phyloP scores from a whole-genome alignment of 2,329 filamentous ascomycete species.

The Stachybotrys elegans region DNA sequence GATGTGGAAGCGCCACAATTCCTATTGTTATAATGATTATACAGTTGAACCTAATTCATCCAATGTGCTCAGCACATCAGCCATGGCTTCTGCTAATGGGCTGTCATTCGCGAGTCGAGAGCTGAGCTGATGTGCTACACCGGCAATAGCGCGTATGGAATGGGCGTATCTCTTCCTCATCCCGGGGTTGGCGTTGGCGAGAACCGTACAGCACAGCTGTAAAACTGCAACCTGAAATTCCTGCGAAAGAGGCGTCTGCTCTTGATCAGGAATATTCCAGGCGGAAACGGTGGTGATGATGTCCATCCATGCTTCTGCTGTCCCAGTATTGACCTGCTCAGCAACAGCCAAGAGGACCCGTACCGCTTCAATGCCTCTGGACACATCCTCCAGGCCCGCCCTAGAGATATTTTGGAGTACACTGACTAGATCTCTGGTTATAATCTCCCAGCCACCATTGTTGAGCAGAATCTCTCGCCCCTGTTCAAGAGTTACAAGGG shows the following conservation, averaged over 20 bases:
- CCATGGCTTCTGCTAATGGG: constrained; percentile 35
- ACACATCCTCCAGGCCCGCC: constrained; percentile 21
- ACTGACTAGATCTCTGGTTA: constrained; percentile 44
- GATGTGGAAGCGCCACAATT: too few species aligned
- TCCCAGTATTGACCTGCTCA: constrained; percentile 38
- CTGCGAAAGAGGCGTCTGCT: constrained; percentile 19
- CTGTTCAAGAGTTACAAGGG: constrained; percentile 42
- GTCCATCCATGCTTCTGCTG: constrained; percentile 53
- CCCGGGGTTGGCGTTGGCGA: constrained; percentile 39
- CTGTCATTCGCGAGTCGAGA: constrained; percentile 21
- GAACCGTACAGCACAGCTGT: constrained; percentile 50
- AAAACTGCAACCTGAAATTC: constrained; percentile 51
- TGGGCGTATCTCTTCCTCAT: constrained; percentile 46
- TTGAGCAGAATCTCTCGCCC: constrained; percentile 43
- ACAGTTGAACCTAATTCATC: constrained; percentile 11
- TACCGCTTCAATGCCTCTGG: constrained; percentile 50
- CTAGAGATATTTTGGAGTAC: constrained; percentile 26
- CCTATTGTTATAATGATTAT: too few species aligned
- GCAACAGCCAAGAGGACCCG: constrained; percentile 48
- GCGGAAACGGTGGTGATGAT: constrained; percentile 46
- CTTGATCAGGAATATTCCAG: constrained; percentile 34
- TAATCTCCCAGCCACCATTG: constrained; percentile 48
- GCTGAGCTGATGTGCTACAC: constrained; percentile 39
- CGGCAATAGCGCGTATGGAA: constrained; percentile 44
- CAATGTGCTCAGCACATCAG: constrained; percentile 36